Conservation (phyloP, 2,329 filamentous ascomycete species). For the Xylaria polymorpha region DNA sequence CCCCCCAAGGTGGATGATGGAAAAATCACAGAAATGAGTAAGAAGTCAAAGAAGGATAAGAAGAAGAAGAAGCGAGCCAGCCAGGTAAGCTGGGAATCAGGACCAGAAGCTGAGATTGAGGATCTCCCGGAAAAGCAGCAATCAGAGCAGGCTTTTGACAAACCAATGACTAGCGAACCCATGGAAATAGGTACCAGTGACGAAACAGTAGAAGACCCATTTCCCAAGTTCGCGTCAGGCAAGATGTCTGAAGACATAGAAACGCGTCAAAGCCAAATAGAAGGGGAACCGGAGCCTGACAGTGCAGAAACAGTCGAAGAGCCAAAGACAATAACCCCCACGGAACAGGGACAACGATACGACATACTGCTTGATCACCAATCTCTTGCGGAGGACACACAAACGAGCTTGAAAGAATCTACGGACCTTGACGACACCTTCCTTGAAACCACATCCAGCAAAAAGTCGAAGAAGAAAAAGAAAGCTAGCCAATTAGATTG, state of each 20-base stretch:
- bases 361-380: constrained; percentile 37
- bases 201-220: constrained; percentile 28
- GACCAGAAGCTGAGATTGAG: constrained; percentile 44
- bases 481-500: constrained; percentile 35
- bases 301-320: constrained; percentile 30
- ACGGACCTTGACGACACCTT: constrained; percentile 37
- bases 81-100: constrained; percentile 44
- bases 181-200: constrained; percentile 29
- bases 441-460: constrained; percentile 39
- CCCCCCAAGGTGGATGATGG: constrained; percentile 37
- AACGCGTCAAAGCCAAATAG: constrained; percentile 34
- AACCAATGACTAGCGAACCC: constrained; percentile 33
- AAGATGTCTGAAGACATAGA: constrained; percentile 20
- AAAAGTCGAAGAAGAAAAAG: constrained; percentile 52
- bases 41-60: constrained; percentile 55
- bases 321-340: constrained; percentile 21
- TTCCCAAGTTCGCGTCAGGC: constrained; percentile 31
- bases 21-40: constrained; percentile 41
- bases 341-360: constrained; percentile 34
- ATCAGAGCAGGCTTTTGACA: constrained; percentile 35
- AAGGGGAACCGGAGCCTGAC: constrained; percentile 33
- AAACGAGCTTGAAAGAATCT: constrained; percentile 43
- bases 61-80: constrained; percentile 53
- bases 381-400: constrained; percentile 39
- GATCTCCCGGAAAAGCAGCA: constrained; percentile 35